Conservation (phyloP, 1,284 basidiomycete species). For the Trametes pubescens region DNA sequence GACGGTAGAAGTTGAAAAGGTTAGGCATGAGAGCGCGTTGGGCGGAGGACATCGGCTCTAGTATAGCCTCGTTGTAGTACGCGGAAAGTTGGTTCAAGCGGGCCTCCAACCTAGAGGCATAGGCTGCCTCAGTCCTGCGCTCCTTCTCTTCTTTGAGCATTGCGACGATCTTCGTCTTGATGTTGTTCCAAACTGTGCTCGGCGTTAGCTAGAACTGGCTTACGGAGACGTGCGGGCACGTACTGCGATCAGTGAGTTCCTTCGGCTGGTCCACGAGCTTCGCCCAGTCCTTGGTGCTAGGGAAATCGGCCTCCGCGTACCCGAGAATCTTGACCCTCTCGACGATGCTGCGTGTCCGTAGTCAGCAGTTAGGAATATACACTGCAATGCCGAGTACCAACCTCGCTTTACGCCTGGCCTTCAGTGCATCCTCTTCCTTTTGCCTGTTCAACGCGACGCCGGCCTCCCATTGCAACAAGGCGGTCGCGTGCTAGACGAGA, state of each 20-base stretch:
- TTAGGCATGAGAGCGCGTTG: conserved; percentile 4
- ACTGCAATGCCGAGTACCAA: not conserved
- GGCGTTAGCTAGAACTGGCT: not conserved
- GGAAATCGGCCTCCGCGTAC: conserved; percentile 19
- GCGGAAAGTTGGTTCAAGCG: conserved; percentile 1
- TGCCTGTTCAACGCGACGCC: not conserved
- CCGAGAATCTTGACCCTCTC: conserved; percentile 12
- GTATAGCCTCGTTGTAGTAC: conserved; percentile 2
- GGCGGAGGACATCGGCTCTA: not conserved
- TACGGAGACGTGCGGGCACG: not conserved
- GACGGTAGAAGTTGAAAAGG: not conserved
- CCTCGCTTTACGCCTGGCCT: conserved; percentile 16
- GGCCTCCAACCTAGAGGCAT: not conserved
- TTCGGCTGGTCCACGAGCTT: conserved; percentile 14
- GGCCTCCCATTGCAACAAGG: conserved; percentile 14
- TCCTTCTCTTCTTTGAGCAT: conserved; percentile 6
- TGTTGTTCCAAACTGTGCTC: conserved; percentile 18
- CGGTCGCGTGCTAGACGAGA: not conserved
- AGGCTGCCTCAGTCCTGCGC: not conserved
- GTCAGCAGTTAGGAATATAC: not conserved
- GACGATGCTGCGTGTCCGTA: conserved; percentile 6
- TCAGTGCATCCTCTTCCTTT: not conserved
- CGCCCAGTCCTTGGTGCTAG: conserved; percentile 3
- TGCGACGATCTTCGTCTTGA: conserved; percentile 18
- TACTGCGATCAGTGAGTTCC: conserved; percentile 21